A percentile compares a stretch with the other conserved stretches of the same genome.
Conservation (phyloP, 345 rosid species). For the Aquilaria yunnanensis region DNA sequence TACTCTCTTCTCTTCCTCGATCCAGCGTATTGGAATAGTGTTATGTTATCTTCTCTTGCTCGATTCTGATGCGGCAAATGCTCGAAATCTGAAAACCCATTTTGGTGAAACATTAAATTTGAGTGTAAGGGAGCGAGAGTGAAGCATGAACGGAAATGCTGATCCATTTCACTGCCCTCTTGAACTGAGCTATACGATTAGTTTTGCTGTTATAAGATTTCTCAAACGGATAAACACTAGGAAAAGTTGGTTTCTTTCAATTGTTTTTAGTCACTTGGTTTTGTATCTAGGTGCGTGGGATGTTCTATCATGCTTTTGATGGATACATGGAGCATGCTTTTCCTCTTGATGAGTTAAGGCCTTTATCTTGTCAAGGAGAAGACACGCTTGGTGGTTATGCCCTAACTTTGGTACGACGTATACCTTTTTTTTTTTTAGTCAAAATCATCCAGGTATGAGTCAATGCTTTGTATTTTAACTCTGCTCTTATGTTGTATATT, state of each 20-base stretch:
- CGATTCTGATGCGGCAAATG: too few relatives aligned
- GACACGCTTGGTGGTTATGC: constrained; percentile 96
- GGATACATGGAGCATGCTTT: constrained; percentile 97
- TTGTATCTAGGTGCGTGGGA: constrained; percentile 63
- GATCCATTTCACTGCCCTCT: too few relatives aligned
- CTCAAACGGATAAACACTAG: too few relatives aligned
- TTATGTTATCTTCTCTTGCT: too few relatives aligned
- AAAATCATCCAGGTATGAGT: not conserved
- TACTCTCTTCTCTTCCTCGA: too few relatives aligned
- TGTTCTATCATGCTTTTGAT: constrained; percentile 97
- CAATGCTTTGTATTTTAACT: constrained; percentile 5
- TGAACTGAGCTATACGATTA: too few relatives aligned
- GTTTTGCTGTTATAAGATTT: not conserved
- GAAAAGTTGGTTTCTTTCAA: not conserved
- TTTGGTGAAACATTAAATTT: too few relatives aligned
- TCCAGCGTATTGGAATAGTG: too few relatives aligned
- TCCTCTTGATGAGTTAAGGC: constrained; percentile 88
- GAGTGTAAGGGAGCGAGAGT: too few relatives aligned
- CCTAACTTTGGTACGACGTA: constrained; percentile 61
- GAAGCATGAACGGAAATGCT: too few relatives aligned
- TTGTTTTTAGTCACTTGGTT: not conserved
- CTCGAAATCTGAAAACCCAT: too few relatives aligned
- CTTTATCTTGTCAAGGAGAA: constrained; percentile 88
- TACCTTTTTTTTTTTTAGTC: not conserved
- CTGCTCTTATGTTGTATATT: constrained; percentile 8